A percentile compares a stretch with the other conserved stretches of the same genome.
Evolutionary conservation across 192 early-diverging fungal genomes (phyloP).

Genomic region (Funneliformis geosporum): DNA sequence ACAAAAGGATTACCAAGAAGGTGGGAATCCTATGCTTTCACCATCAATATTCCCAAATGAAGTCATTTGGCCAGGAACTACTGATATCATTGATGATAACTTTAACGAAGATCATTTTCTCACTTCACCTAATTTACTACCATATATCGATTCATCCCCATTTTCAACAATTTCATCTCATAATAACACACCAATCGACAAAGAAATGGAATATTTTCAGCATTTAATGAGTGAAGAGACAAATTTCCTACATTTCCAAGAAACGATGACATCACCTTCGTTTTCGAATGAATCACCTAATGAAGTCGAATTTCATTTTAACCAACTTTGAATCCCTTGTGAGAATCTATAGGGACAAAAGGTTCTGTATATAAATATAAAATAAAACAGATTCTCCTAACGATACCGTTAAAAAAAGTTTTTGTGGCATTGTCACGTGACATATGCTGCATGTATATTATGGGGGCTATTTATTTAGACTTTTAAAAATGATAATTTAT

Average conservation of each 20-base stretch:
- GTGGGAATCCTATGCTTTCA: background rate
- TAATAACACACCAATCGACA: background rate
- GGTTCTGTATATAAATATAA: too few relatives aligned
- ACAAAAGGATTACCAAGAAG: background rate
- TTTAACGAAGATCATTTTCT: background rate
- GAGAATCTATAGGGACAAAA: too few relatives aligned
- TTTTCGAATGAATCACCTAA: background rate
- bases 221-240: background rate
- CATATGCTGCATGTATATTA: too few relatives aligned
- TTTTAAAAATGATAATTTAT: too few relatives aligned
- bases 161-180: background rate
- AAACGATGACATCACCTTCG: background rate
- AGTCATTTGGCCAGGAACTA: background rate
- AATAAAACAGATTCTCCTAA: too few relatives aligned
- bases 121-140: background rate
- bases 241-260: background rate
- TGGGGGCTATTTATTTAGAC: too few relatives aligned
- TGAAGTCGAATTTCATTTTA: too few relatives aligned
- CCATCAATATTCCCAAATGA: background rate
- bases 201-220: background rate
- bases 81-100: background rate
- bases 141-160: background rate
- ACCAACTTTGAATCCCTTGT: too few relatives aligned
- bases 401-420: too few relatives aligned
- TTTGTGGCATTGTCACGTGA: too few relatives aligned